These are phyloP conservation scores for Hanseniaspora thailandica DNA, from an alignment of 805 yeast species.

Conservation along the genomic window DNA sequence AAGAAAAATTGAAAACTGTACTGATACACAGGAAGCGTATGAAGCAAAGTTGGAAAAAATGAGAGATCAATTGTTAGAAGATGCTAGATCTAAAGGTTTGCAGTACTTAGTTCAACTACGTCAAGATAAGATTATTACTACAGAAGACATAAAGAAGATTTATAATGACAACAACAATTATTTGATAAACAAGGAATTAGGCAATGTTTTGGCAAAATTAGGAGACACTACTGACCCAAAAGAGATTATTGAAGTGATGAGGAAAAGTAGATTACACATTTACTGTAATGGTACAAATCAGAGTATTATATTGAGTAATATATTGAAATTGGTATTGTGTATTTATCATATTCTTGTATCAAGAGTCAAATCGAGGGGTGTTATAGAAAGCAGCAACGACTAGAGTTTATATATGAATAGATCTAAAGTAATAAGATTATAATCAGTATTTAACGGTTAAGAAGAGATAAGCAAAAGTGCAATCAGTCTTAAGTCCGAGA, in stretches of 20 bases:
- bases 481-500: background rate
- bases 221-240: background rate
- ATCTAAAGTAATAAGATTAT: background rate
- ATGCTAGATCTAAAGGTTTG: conserved; percentile 4
- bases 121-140: background rate
- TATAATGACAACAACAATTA: conserved; percentile 1
- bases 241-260: background rate
- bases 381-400: background rate
- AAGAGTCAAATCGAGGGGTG: background rate
- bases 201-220: background rate
- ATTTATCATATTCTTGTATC: background rate
- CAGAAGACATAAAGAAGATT: conserved; percentile 6
- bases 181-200: conserved; percentile 2
- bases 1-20: conserved; percentile 55
- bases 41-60: conserved; percentile 22
- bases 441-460: too few relatives aligned
- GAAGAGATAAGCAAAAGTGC: too few relatives aligned
- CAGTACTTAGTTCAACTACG: conserved; percentile 7
- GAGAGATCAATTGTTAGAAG: background rate
- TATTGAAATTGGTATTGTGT: background rate
- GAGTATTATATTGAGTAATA: background rate
- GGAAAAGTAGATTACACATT: background rate
- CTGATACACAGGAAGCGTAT: conserved; percentile 43
- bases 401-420: too few relatives aligned
- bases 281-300: conserved; percentile 2